Conservation (phyloP, 1,284 basidiomycete genomes). For the Moniliophthora roreri region DNA sequence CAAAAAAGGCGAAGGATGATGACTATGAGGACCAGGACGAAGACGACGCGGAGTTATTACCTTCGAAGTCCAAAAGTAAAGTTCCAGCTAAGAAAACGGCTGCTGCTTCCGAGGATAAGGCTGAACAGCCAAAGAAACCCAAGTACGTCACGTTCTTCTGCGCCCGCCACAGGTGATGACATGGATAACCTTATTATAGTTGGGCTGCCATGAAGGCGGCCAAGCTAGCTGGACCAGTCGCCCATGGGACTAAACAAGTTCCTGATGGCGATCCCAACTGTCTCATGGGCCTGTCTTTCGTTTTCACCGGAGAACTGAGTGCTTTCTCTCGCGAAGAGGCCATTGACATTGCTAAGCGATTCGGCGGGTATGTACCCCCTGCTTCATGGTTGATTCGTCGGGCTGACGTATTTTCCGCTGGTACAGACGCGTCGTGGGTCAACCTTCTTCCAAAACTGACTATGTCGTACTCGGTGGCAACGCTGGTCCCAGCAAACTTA, state of each 20-base stretch:
- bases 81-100: conserved; percentile 2
- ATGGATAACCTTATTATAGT: conserved; percentile 31
- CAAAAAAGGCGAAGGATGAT: conserved; percentile 21
- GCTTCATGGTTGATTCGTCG: background rate
- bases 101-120: background rate
- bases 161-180: conserved; percentile 4
- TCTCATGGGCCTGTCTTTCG: conserved; percentile 86
- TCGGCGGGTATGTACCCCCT: conserved; percentile 70
- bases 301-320: conserved; percentile 93
- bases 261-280: conserved; percentile 81
- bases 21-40: conserved; percentile 18
- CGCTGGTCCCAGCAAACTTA: conserved; percentile 87
- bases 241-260: conserved; percentile 81
- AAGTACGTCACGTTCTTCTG: conserved; percentile 23
- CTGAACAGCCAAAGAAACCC: conserved; percentile 26
- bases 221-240: conserved; percentile 68
- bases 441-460: conserved; percentile 89
- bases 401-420: conserved; percentile 4
- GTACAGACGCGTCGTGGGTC: conserved; percentile 83
- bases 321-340: conserved; percentile 91
- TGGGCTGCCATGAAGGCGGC: conserved; percentile 69
- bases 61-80: conserved; percentile 8
- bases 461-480: conserved; percentile 89
- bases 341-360: conserved; percentile 86
- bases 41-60: conserved; percentile 20